A percentile compares a stretch with the other conserved stretches of the same genome.
Evolutionary conservation across 1,284 basidiomycete genomes (phyloP).

Genomic region (Ceratobasidium sp.): DNA sequence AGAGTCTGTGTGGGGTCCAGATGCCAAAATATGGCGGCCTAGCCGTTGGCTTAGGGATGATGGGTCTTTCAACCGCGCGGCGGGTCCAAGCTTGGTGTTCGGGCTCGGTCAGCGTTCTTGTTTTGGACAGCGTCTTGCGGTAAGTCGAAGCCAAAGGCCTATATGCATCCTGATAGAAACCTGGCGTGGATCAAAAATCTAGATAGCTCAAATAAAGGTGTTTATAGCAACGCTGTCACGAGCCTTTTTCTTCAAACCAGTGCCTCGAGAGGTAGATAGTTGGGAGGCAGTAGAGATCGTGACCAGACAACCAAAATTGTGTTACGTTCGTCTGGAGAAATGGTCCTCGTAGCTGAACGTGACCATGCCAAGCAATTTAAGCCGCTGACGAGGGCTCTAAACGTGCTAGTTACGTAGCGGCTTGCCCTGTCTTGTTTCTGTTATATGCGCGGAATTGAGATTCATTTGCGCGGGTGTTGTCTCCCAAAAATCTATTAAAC

Average conservation of each 20-base stretch:
- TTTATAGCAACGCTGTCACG: slow-evolving; percentile 53
- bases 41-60: slow-evolving; percentile 54
- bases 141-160: slow-evolving; percentile 46
- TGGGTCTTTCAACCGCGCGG: slow-evolving; percentile 53
- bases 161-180: background rate
- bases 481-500: too few species aligned
- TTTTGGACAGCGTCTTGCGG: slow-evolving; percentile 56
- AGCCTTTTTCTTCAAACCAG: slow-evolving; percentile 55
- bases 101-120: slow-evolving; percentile 54
- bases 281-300: slow-evolving; percentile 52
- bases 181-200: background rate
- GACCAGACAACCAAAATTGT: slow-evolving; percentile 44
- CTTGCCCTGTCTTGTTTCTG: too few species aligned
- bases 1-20: slow-evolving; percentile 23
- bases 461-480: too few species aligned
- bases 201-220: slow-evolving; percentile 55
- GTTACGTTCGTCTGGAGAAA: slow-evolving; percentile 4
- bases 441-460: too few species aligned
- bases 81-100: slow-evolving; percentile 55
- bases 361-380: too few species aligned
- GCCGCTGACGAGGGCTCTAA: too few species aligned
- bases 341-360: slow-evolving; percentile 4
- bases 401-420: too few species aligned
- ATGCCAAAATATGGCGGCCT: slow-evolving; percentile 46
- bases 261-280: slow-evolving; percentile 50